Conservation (phyloP, 352 stramenopile species). For the Plasmopara muralis region DNA sequence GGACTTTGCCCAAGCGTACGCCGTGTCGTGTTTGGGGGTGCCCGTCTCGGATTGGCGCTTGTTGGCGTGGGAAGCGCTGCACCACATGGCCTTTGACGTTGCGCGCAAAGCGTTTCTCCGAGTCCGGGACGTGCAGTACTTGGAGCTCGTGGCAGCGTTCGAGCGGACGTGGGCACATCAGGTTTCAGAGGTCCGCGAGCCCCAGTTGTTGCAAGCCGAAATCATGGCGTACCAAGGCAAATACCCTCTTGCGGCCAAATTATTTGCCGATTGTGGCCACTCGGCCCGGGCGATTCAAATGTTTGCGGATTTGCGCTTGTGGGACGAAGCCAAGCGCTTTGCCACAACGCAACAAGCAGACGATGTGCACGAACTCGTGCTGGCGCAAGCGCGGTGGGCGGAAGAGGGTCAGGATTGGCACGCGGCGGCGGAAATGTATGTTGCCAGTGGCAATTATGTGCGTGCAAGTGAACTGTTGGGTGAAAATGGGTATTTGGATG, state of each 20-base stretch:
- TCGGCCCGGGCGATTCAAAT: conserved; percentile 89
- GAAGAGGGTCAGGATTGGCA: conserved; percentile 91
- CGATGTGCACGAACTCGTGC: conserved; percentile 84
- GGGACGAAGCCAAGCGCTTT: conserved; percentile 92
- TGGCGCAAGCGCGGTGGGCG: conserved; percentile 89
- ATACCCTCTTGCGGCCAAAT: conserved; percentile 88
- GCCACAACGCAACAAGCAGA: conserved; percentile 68
- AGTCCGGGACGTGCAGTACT: conserved; percentile 87
- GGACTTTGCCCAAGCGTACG: conserved; percentile 85
- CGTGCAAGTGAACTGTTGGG: conserved; percentile 84
- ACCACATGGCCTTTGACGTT: conserved; percentile 73
- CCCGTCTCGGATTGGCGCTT: conserved; percentile 88
- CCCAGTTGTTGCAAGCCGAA: conserved; percentile 73
- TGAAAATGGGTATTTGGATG: conserved; percentile 78
- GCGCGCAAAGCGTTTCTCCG: conserved; percentile 86
- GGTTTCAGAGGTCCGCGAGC: conserved; percentile 23
- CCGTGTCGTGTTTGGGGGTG: conserved; percentile 90
- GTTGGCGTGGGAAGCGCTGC: conserved; percentile 82
- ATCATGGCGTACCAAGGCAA: conserved; percentile 90
- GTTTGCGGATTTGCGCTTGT: conserved; percentile 89
- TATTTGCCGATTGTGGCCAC: conserved; percentile 75
- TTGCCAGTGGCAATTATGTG: conserved; percentile 75
- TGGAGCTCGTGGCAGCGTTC: conserved; percentile 86
- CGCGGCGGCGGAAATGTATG: conserved; percentile 88
- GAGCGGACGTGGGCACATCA: conserved; percentile 72